These are phyloP conservation scores for Aspergillus haitiensis DNA, from an alignment of 495 filamentous ascomycete species.

Conservation along the genomic window DNA sequence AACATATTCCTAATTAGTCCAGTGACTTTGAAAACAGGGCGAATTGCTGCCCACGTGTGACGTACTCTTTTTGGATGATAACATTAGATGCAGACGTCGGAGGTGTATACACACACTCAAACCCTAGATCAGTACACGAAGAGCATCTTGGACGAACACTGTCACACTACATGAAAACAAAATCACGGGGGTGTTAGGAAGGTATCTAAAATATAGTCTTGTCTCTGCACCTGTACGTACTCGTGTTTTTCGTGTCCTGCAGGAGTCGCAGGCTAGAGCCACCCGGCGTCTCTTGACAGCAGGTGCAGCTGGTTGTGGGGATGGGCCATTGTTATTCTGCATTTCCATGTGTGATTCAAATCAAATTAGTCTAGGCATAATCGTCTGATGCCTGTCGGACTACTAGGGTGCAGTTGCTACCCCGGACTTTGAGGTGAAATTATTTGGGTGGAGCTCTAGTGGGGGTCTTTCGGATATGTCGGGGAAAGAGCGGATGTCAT, in stretches of 20 bases:
- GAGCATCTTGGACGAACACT: constrained; percentile 47
- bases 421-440: too few relatives aligned
- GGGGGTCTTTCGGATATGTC: too few relatives aligned
- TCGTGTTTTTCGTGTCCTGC: constrained; percentile 48
- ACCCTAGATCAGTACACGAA: constrained; percentile 42
- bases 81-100: constrained; percentile 41
- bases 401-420: too few relatives aligned
- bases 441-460: too few relatives aligned
- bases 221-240: constrained; percentile 20
- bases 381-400: neutral
- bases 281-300: constrained; percentile 37
- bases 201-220: neutral
- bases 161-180: constrained; percentile 37
- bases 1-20: neutral
- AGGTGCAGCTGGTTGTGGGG: neutral
- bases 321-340: neutral
- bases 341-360: neutral
- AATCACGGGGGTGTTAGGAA: neutral
- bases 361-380: neutral
- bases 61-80: constrained; percentile 46
- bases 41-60: neutral
- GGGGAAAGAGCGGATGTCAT: too few relatives aligned
- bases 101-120: constrained; percentile 48
- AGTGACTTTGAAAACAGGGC: neutral
- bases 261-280: constrained; percentile 46